phyloP scores from a whole-genome alignment of 1,284 basidiomycete genomes.

The Cystobasidium pallidum region DNA sequence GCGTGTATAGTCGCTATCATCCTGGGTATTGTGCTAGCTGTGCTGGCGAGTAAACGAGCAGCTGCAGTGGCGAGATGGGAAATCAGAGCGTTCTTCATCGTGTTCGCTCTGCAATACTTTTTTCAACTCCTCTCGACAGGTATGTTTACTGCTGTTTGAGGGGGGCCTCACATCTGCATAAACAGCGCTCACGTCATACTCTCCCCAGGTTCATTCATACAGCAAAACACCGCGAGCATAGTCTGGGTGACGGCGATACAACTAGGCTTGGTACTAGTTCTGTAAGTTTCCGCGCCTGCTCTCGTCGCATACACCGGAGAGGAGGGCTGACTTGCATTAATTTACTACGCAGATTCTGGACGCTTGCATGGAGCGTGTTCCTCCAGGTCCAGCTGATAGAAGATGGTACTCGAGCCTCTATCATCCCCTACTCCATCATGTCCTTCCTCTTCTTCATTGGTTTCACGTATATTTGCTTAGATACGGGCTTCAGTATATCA shows the following conservation, averaged over 20 bases:
- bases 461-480: slow-evolving; percentile 52
- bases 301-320: neutral
- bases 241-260: slow-evolving; percentile 43
- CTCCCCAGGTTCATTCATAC: slow-evolving; percentile 23
- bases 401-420: slow-evolving; percentile 51
- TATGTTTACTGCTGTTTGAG: slow-evolving; percentile 7
- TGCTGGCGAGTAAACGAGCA: slow-evolving; percentile 45
- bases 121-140: slow-evolving; percentile 48
- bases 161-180: neutral
- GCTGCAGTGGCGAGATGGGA: slow-evolving; percentile 52
- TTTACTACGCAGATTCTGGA: slow-evolving; percentile 35
- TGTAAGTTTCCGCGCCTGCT: slow-evolving; percentile 13
- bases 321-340: neutral
- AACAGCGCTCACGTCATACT: too few species aligned
- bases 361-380: slow-evolving; percentile 49
- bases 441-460: slow-evolving; percentile 48
- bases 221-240: slow-evolving; percentile 31
- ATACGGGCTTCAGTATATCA: slow-evolving; percentile 52
- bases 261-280: slow-evolving; percentile 31
- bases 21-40: slow-evolving; percentile 48
- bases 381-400: slow-evolving; percentile 53
- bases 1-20: slow-evolving; percentile 49
- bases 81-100: slow-evolving; percentile 48
- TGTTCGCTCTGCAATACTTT: slow-evolving; percentile 51
- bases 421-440: slow-evolving; percentile 43